These are phyloP conservation scores for Plantago ovata DNA, from an alignment of 257 asterid genomes.

Conservation along the genomic window DNA sequence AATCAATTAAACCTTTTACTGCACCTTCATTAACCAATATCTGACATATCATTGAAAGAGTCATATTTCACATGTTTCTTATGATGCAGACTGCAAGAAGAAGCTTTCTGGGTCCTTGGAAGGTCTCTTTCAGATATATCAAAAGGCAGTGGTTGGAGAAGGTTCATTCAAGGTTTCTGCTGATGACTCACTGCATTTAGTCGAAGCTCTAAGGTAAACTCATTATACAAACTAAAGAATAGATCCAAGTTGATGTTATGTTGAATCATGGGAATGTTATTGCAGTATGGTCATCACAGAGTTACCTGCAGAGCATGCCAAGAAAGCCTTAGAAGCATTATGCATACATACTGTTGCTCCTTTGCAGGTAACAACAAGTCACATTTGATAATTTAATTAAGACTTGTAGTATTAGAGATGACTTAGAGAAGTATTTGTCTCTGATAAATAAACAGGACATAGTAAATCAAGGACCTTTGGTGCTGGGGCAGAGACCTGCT, in stretches of 20 bases:
- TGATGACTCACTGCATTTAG: slow-evolving; percentile 89
- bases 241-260: slow-evolving; percentile 17
- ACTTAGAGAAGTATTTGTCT: slow-evolving; percentile 24
- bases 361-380: slow-evolving; percentile 57
- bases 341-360: slow-evolving; percentile 81
- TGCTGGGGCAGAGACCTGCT: slow-evolving; percentile 79
- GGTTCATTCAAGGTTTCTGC: slow-evolving; percentile 92
- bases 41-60: slow-evolving; percentile 14
- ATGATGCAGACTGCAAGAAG: slow-evolving; percentile 77
- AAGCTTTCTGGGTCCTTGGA: slow-evolving; percentile 82
- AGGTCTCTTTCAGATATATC: slow-evolving; percentile 86
- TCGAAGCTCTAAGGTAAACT: slow-evolving; percentile 88
- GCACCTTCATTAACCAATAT: slow-evolving; percentile 9
- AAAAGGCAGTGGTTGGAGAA: slow-evolving; percentile 81
- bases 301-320: slow-evolving; percentile 95
- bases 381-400: slow-evolving; percentile 20
- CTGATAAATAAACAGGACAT: slow-evolving; percentile 63
- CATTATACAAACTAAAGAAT: slow-evolving; percentile 15
- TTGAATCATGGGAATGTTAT: slow-evolving; percentile 30
- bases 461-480: slow-evolving; percentile 74
- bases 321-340: slow-evolving; percentile 81
- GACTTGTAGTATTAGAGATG: slow-evolving; percentile 12
- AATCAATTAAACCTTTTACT: neutral
- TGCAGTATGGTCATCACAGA: slow-evolving; percentile 88
- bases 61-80: slow-evolving; percentile 9